Percentiles rank a stretch among this genome's conserved stretches.
phyloP scores from a whole-genome alignment of 495 filamentous ascomycete genomes.

The Penicillium coffeae region DNA sequence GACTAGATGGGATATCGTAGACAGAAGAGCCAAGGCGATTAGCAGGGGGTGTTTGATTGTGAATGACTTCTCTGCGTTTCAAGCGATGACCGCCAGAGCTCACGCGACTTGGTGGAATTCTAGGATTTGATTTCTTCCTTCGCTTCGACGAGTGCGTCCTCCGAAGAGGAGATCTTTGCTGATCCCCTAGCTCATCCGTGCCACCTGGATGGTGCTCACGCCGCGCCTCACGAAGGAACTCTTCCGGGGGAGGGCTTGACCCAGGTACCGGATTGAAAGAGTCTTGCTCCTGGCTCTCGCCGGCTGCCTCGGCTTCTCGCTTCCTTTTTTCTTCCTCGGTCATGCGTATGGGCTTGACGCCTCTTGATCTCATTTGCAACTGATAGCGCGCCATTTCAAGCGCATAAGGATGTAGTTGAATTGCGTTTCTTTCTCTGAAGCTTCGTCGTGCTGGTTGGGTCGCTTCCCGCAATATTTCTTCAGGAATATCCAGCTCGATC shows the following conservation, averaged over 20 bases:
- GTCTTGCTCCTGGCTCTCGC: slow-evolving; percentile 50
- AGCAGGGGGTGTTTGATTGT: slow-evolving; percentile 12
- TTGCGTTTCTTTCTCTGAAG: slow-evolving; percentile 66
- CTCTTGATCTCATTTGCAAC: slow-evolving; percentile 55
- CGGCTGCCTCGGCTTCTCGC: slow-evolving; percentile 34
- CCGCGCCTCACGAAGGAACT: slow-evolving; percentile 15
- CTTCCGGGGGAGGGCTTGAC: slow-evolving; percentile 33
- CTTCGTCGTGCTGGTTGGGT: slow-evolving; percentile 35
- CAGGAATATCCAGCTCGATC: slow-evolving; percentile 25
- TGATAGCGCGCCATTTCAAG: slow-evolving; percentile 66
- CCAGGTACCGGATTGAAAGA: slow-evolving; percentile 23
- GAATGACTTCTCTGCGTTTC: slow-evolving; percentile 26
- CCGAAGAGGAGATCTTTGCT: not conserved
- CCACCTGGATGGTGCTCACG: slow-evolving; percentile 7
- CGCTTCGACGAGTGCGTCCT: slow-evolving; percentile 24
- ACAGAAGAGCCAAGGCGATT: slow-evolving; percentile 10
- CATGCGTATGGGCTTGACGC: slow-evolving; percentile 59
- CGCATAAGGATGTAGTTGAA: slow-evolving; percentile 71
- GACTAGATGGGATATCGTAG: slow-evolving; percentile 37
- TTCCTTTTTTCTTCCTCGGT: slow-evolving; percentile 22
- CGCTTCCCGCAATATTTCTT: slow-evolving; percentile 30
- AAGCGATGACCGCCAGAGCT: slow-evolving; percentile 3
- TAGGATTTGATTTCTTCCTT: slow-evolving; percentile 28
- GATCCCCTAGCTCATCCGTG: not conserved
- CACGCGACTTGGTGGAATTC: slow-evolving; percentile 6